Evolutionary conservation across 1,284 basidiomycete genomes (phyloP), one percentile per base, ranked within the genome.

Genomic region (Ceratobasidium sp.): DNA sequence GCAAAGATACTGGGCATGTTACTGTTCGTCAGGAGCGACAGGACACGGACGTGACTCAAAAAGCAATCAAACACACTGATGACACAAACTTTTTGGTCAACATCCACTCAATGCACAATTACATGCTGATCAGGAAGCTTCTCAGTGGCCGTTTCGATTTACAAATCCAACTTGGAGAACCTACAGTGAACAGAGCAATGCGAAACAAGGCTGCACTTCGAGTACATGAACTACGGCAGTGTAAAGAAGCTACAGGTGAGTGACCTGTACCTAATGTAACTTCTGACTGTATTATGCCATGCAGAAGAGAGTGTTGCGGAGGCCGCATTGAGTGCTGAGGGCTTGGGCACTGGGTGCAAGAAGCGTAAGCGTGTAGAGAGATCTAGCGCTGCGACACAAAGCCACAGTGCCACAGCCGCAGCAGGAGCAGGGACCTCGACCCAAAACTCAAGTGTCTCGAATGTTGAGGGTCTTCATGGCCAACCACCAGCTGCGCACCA

Each of bases 61-160:
- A 18, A 25, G 9, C 11, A 8, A 56, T 70, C 3, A 2, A 14
- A 1, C 67, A 70, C 18, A 70, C 23, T 0, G 54, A 56, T 4
- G 30, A 56, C 38, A 21, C 30, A 0, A 2, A 70, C 18, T 70
- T 46, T 56, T 8, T 70, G n/a, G 25, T 70, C 51, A 70, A 70
- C 33, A 42, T n/a, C 23, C 23, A n/a, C 21, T 70, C 67, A 9
- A 18, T 70, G 25, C 67, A 70, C 12, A 70, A 70, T 44, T 70
- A 70, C 21, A 40, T 21, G 23, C 56, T 56, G 2, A 16, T 59
- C 4, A 14, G 2, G 6, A 12, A 23, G 8, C 36, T 60, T 0
- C 8, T 60, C 18, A 42, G 7, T 18, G 33, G 14, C 33, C n/a
- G n/a, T 58, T 58, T 14, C 12, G 28, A n/a, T 6, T 6, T 58